Evolutionary conservation across 805 yeast species (phyloP).

Genomic region (Lipomyces spencermartinsiae): DNA sequence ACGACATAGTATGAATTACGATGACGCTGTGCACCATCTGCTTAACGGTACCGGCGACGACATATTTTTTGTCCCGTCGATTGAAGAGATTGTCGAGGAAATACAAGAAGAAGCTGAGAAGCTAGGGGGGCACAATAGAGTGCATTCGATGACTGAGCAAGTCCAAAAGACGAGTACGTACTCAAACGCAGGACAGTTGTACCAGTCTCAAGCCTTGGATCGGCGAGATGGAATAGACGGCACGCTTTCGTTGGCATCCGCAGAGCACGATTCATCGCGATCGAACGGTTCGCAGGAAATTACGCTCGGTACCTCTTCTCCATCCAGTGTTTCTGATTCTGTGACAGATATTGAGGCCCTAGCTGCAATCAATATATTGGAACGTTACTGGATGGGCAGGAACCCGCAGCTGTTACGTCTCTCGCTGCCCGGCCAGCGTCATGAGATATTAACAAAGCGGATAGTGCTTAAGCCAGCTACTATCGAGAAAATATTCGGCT

Average conservation of each 20-base stretch:
- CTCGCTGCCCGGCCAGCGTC: conserved; percentile 30
- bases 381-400: conserved; percentile 30
- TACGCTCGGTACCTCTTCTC: not conserved
- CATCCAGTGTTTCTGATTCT: not conserved
- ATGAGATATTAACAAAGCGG: conserved; percentile 22
- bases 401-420: conserved; percentile 22
- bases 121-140: conserved; percentile 1
- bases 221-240: not conserved
- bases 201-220: not conserved
- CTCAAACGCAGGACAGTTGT: not conserved
- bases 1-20: not conserved
- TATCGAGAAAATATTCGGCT: conserved; percentile 15
- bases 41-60: conserved; percentile 10
- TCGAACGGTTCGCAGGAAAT: not conserved
- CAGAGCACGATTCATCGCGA: not conserved
- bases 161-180: not conserved
- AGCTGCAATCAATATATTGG: conserved; percentile 26
- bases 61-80: conserved; percentile 21
- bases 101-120: conserved; percentile 30
- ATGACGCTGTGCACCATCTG: not conserved
- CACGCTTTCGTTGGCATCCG: not conserved
- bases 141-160: not conserved
- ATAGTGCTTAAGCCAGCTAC: conserved; percentile 14
- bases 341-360: conserved; percentile 25
- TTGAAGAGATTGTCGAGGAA: conserved; percentile 34